Conservation (phyloP, 2,329 filamentous ascomycete genomes). For the Neopestalotiopsis clavispora region DNA sequence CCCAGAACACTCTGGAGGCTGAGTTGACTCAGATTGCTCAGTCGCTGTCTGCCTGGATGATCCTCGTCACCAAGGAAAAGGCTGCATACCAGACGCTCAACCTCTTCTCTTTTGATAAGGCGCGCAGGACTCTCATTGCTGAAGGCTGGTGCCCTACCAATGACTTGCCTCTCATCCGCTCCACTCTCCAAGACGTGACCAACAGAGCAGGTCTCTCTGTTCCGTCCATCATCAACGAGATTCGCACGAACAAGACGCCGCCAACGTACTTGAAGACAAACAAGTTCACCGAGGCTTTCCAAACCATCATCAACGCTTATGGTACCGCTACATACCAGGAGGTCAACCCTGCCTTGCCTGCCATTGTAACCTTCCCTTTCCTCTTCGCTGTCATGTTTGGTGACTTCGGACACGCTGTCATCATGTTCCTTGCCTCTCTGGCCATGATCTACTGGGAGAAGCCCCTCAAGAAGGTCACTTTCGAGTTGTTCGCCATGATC, state of each 20-base stretch:
- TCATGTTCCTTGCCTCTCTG: slow-evolving; percentile 82
- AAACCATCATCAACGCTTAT: slow-evolving; percentile 98
- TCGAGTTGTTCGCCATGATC: slow-evolving; percentile 97
- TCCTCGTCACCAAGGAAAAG: slow-evolving; percentile 98
- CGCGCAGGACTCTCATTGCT: slow-evolving; percentile 93
- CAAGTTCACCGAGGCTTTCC: slow-evolving; percentile 97
- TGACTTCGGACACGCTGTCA: slow-evolving; percentile 90
- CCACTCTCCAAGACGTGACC: slow-evolving; percentile 94
- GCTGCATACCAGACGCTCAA: slow-evolving; percentile 95
- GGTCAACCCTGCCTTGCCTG: slow-evolving; percentile 93
- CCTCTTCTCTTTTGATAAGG: slow-evolving; percentile 94
- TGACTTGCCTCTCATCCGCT: slow-evolving; percentile 85
- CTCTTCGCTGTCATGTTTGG: slow-evolving; percentile 99
- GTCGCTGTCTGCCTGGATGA: slow-evolving; percentile 94
- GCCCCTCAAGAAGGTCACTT: slow-evolving; percentile 85
- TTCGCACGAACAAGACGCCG: slow-evolving; percentile 94
- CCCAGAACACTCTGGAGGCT: slow-evolving; percentile 89
- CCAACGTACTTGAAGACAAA: slow-evolving; percentile 98
- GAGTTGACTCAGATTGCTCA: slow-evolving; percentile 94
- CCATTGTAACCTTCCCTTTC: slow-evolving; percentile 98
- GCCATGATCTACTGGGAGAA: slow-evolving; percentile 99
- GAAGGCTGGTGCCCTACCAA: slow-evolving; percentile 98
- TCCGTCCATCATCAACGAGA: slow-evolving; percentile 97
- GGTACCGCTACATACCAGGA: slow-evolving; percentile 97
- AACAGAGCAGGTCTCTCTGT: slow-evolving; percentile 95